Conservation (phyloP, 495 filamentous ascomycete genomes). For the Aspergillus olivimuriae region DNA sequence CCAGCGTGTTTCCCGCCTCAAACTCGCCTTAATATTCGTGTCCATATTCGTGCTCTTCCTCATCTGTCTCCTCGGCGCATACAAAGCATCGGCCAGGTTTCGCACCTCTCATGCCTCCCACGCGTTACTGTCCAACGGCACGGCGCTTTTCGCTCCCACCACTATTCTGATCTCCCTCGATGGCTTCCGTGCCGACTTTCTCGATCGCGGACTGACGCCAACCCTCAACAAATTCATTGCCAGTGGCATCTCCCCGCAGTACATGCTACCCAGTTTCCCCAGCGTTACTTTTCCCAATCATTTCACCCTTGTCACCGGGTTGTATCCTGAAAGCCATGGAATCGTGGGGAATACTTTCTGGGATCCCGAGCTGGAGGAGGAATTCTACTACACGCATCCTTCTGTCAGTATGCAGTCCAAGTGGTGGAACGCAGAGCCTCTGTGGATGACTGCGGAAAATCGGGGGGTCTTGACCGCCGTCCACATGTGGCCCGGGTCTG, state of each 20-base stretch:
- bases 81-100: slow-evolving; percentile 42
- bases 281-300: slow-evolving; percentile 98
- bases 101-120: slow-evolving; percentile 18
- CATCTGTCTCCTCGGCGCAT: slow-evolving; percentile 47
- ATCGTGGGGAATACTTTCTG: slow-evolving; percentile 93
- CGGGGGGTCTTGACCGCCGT: slow-evolving; percentile 69
- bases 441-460: slow-evolving; percentile 89
- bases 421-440: slow-evolving; percentile 91
- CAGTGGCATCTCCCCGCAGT: slow-evolving; percentile 78
- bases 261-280: slow-evolving; percentile 90
- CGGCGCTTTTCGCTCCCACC: slow-evolving; percentile 78
- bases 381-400: slow-evolving; percentile 83
- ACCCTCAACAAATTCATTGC: slow-evolving; percentile 72
- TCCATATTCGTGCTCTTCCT: slow-evolving; percentile 44
- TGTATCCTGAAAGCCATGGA: slow-evolving; percentile 90
- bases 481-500: slow-evolving; percentile 98
- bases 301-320: slow-evolving; percentile 85
- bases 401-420: slow-evolving; percentile 64
- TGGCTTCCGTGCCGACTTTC: slow-evolving; percentile 94
- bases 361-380: slow-evolving; percentile 66
- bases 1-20: slow-evolving; percentile 23
- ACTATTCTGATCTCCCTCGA: slow-evolving; percentile 93
- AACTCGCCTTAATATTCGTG: slow-evolving; percentile 27
- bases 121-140: slow-evolving; percentile 51
- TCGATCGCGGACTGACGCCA: slow-evolving; percentile 76